Evolutionary conservation across 345 rosid genomes (phyloP).

Genomic region (Eutrema yunnanense): DNA sequence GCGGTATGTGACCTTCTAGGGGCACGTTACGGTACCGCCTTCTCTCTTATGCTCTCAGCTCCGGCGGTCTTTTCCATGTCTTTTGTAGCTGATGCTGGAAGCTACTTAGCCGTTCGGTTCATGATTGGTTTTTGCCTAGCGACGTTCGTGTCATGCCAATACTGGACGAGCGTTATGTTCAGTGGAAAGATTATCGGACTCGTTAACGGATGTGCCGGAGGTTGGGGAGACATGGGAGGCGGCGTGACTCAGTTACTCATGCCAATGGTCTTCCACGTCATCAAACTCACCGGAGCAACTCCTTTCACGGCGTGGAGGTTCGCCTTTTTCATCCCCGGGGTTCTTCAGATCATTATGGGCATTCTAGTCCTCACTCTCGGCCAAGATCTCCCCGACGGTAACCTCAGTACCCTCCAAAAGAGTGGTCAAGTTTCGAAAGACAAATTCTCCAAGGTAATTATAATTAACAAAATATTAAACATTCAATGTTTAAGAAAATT

Average conservation of each 20-base stretch:
- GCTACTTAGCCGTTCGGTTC: slow-evolving; percentile 68
- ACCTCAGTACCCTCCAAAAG: slow-evolving; percentile 61
- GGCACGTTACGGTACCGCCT: slow-evolving; percentile 72
- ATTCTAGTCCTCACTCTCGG: slow-evolving; percentile 63
- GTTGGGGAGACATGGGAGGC: slow-evolving; percentile 96
- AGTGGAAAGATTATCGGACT: slow-evolving; percentile 71
- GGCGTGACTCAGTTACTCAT: slow-evolving; percentile 78
- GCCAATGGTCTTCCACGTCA: slow-evolving; percentile 66
- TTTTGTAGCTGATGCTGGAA: slow-evolving; percentile 45
- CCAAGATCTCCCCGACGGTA: slow-evolving; percentile 90
- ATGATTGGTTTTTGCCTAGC: slow-evolving; percentile 94
- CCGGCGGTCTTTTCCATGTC: slow-evolving; percentile 87
- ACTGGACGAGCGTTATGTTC: slow-evolving; percentile 91
- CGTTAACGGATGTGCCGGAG: slow-evolving; percentile 80
- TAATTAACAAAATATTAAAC: not conserved
- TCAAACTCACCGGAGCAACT: slow-evolving; percentile 48
- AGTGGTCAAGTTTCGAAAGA: slow-evolving; percentile 68
- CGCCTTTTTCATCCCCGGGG: slow-evolving; percentile 69
- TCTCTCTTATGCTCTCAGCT: slow-evolving; percentile 62
- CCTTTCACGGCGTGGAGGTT: slow-evolving; percentile 93
- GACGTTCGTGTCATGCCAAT: slow-evolving; percentile 84
- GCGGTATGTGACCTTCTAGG: slow-evolving; percentile 75
- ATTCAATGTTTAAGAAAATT: not conserved
- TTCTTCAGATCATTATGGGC: slow-evolving; percentile 64
- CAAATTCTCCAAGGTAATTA: slow-evolving; percentile 60